These are phyloP conservation scores for Puccinia coronata DNA, from an alignment of 1,284 basidiomycete species.

Conservation along the genomic window DNA sequence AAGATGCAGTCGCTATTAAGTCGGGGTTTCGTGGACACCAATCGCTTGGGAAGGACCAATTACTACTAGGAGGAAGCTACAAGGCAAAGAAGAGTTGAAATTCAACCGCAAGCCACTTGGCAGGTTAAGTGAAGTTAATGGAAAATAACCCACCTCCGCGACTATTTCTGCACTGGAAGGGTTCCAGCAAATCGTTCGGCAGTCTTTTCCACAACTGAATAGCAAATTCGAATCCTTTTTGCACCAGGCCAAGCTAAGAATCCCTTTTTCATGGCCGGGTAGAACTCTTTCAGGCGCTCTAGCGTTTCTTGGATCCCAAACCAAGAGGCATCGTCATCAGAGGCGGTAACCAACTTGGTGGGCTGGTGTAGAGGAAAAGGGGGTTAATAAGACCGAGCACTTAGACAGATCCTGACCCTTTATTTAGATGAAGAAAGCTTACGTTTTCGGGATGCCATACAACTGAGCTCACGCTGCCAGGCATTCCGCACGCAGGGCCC, in stretches of 20 bases:
- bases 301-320: conserved; percentile 97
- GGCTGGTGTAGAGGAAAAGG: conserved; percentile 64
- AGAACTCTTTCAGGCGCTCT: conserved; percentile 93
- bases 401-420: conserved; percentile 17
- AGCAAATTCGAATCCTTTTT: conserved; percentile 90
- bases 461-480: conserved; percentile 92
- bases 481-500: conserved; percentile 71
- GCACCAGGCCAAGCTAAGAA: conserved; percentile 94
- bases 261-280: conserved; percentile 91
- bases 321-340: conserved; percentile 96
- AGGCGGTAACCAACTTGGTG: conserved; percentile 88
- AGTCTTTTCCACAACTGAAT: conserved; percentile 94
- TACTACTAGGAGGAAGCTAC: conserved; percentile 83
- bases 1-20: conserved; percentile 76
- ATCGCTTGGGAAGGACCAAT: conserved; percentile 97
- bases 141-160: conserved; percentile 67
- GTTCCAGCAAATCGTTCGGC: conserved; percentile 94
- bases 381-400: background rate
- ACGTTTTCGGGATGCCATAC: conserved; percentile 97
- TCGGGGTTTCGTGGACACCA: conserved; percentile 97
- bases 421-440: conserved; percentile 56
- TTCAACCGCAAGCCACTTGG: background rate
- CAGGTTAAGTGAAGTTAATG: background rate
- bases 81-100: conserved; percentile 53
- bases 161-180: conserved; percentile 87